Evolutionary conservation across 2,329 filamentous ascomycete species (phyloP), one percentile per base, ranked within the genome.

Genomic region (Hypoxylon sp.): DNA sequence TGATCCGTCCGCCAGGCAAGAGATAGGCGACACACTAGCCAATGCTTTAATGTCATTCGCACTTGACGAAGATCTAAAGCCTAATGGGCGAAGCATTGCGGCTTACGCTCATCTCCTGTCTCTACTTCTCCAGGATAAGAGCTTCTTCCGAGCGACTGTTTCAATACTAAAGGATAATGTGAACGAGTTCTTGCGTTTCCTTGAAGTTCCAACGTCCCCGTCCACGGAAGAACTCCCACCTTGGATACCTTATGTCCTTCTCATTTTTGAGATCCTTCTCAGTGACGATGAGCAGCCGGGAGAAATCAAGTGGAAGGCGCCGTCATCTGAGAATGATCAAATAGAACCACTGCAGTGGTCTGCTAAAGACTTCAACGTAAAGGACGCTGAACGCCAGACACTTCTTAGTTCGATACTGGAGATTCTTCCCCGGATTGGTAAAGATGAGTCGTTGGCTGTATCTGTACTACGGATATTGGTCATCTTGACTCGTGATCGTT

Each of bases 81-180:
- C 81, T 2, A 86, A 87, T 64, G 85, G 85, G 3, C 82, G 81
- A 67, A 87, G 85, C 66, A 88, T 99, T 72, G 92, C 94, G 19
- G 93, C 96, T 1, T 97, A 97, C 80, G 94, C 96, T 17, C 95
- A 99, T 80, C 86, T 99, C 13, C 84, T 99, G 10, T 96, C 94
- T 3, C 83, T 99, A 39, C 89, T 98, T 58, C 86, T 98, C 17
- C 94, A 97, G 76, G 92, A 97, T 65, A 89, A 89, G 63, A 76
- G 86, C 35, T 98, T 98, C 79, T 97, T 97, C 78, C 86, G 88
- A 55, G 89, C 90, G 55, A 93, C 93, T 17, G 81, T 94, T 17
- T 88, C 91, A 29, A 90, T 91, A 39, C 81, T 99, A 24, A 92
- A 91, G 76, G 90, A 93, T 17, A 93, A 91, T 75, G 91, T 98